Percentiles rank a stretch among this genome's conserved stretches.
Evolutionary conservation across 2,329 filamentous ascomycete genomes (phyloP).

Genomic region (Fusarium avenaceum): DNA sequence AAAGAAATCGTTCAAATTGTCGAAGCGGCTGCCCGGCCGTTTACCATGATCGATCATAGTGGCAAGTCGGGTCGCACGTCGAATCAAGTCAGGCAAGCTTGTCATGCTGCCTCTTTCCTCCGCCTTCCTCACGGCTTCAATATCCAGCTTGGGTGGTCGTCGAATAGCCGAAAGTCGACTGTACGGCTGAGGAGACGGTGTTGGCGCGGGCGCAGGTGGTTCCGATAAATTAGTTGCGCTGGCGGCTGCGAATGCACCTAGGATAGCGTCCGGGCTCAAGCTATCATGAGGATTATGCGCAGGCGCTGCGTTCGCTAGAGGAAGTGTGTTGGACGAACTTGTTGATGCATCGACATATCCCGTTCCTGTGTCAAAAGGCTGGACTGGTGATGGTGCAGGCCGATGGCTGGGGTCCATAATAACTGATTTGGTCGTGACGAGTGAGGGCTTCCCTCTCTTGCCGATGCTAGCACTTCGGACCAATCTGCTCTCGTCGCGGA

Average conservation of each 20-base stretch:
- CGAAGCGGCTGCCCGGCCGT: conserved; percentile 71
- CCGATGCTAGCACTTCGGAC: conserved; percentile 73
- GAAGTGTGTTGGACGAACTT: conserved; percentile 61
- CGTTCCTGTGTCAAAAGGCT: conserved; percentile 61
- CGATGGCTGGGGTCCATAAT: conserved; percentile 28
- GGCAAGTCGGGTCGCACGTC: conserved; percentile 86
- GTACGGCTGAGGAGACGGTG: conserved; percentile 49
- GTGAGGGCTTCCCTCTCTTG: conserved; percentile 69
- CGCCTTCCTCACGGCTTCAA: conserved; percentile 83
- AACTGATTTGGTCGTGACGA: conserved; percentile 59
- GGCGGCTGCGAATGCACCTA: conserved; percentile 65
- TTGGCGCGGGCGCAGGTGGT: conserved; percentile 41
- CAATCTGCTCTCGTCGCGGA: conserved; percentile 68
- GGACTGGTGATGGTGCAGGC: conserved; percentile 56
- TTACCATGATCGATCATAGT: conserved; percentile 88
- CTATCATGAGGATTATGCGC: conserved; percentile 31
- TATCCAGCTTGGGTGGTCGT: conserved; percentile 81
- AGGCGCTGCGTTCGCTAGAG: conserved; percentile 43
- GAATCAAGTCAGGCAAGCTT: conserved; percentile 91
- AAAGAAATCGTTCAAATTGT: conserved; percentile 66
- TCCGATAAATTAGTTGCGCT: conserved; percentile 60
- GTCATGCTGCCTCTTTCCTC: conserved; percentile 91
- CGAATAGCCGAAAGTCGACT: conserved; percentile 68
- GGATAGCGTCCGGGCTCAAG: conserved; percentile 61
- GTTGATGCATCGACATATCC: conserved; percentile 62